Conservation (phyloP, 495 filamentous ascomycete species). For the Penicillium riverlandense region DNA sequence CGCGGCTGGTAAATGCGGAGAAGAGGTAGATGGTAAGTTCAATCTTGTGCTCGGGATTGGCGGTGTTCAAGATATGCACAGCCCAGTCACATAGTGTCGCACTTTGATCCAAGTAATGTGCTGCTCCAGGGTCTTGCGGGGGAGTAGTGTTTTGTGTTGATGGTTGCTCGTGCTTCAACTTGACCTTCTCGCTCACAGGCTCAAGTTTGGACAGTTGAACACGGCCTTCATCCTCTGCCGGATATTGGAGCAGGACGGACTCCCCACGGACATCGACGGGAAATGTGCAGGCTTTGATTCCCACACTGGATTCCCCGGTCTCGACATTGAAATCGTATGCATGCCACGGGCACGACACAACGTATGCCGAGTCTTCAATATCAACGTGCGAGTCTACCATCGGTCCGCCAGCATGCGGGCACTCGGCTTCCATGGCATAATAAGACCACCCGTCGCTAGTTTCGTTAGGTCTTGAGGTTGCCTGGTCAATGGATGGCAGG, state of each 20-base stretch:
- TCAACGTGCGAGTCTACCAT: slow-evolving; percentile 45
- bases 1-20: slow-evolving; percentile 32
- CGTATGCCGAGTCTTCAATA: slow-evolving; percentile 47
- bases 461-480: slow-evolving; percentile 24
- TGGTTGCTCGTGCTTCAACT: slow-evolving; percentile 34
- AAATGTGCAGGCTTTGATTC: slow-evolving; percentile 47
- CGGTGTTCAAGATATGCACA: slow-evolving; percentile 42
- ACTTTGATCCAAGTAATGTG: slow-evolving; percentile 33
- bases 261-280: slow-evolving; percentile 35
- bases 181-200: slow-evolving; percentile 43
- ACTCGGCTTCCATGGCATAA: slow-evolving; percentile 48
- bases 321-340: slow-evolving; percentile 52
- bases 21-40: slow-evolving; percentile 44
- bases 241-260: slow-evolving; percentile 26
- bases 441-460: slow-evolving; percentile 39
- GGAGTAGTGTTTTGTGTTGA: slow-evolving; percentile 8
- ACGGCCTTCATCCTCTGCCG: slow-evolving; percentile 5
- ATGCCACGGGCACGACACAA: slow-evolving; percentile 50
- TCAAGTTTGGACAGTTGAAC: slow-evolving; percentile 30
- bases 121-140: slow-evolving; percentile 11
- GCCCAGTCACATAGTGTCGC: slow-evolving; percentile 47
- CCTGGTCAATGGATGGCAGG: slow-evolving; percentile 34
- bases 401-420: slow-evolving; percentile 45
- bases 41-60: slow-evolving; percentile 46
- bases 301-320: slow-evolving; percentile 47